Evolutionary conservation across 306 rosid genomes (phyloP), one percentile per base, ranked within the genome.

Genomic region (Mimosa bimucronata): DNA sequence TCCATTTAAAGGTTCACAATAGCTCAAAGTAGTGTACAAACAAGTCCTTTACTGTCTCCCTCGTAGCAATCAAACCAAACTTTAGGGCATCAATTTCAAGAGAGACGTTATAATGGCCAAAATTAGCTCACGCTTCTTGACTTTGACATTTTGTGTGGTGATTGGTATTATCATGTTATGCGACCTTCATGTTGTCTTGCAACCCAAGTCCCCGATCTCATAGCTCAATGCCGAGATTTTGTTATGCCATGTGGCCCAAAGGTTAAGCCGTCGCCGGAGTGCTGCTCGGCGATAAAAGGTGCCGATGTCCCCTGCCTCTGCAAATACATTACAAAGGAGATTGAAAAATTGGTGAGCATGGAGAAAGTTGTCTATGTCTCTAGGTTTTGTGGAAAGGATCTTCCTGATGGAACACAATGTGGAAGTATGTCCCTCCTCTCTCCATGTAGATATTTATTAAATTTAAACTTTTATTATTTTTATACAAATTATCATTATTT

Each of bases 271-370:
- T 55, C 68, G 14, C 13, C 18, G 10, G 77, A 3, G 2, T 73
- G 77, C 31, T 74, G 78, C 41, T 0, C 8, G 4, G 52, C 18
- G 14, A 26, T 57, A 53, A 53, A 53, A 53, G n/a, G 0, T 0
- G 77, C 34, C 3, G 77, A 73, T 9, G 0, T 73, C 6, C 34
- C 50, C 11, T 73, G 77, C 77, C 34, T 57, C 25, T 55, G 78
- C 50, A 34, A n/a, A 23, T 3, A n/a, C 15, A 1, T 74, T 21
- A 74, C 78, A 6, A 45, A 12, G 15, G 37, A 28, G 0, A 1
- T 74, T 23, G 68, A 57, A 38, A 9, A 4, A 1, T 0, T 23
- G 0, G 38, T 74, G 3, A 57, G 68, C 25, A 9, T 74, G 21
- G 68, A 55, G 5, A 74, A 74, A 25, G 78, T 44, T 1, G 29